Evolutionary conservation across 2,329 filamentous ascomycete genomes (phyloP), one percentile per base, ranked within the genome.

Genomic region (Cordyceps cateniannulata): DNA sequence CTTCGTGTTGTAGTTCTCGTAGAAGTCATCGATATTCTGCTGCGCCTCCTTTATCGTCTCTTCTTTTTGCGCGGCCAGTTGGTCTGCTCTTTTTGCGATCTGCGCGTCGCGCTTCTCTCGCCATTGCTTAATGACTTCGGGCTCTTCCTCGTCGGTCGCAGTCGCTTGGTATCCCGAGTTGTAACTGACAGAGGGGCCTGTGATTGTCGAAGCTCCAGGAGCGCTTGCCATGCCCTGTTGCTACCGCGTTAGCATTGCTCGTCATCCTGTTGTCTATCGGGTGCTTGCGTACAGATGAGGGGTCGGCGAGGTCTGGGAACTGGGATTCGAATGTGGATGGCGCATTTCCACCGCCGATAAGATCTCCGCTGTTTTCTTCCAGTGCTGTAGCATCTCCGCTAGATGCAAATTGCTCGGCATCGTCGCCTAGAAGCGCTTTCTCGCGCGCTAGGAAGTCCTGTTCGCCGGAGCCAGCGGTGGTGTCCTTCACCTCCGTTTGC

Each of bases 1-100:
- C 80, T 97, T 96, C 75, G 89, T 87, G 80, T 98, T 98, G 81
- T 99, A 99, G 77, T 96, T 97, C 72, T 97, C 93, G 81, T 99
- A 99, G 78, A 98, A 99, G 74, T 97, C 95, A 73, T 99, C 95
- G 65, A 99, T 96, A 74, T 96, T 95, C 73, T 93, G 85, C 71
- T 92, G 91, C 12, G 95, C 95, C 68, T 95, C 91, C 73, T 91
- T 86, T 71, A 97, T 79, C 1, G 92, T 97, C 73, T 93, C 87
- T 64, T 85, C 84, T 73, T 95, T 95, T 77, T 93, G 91, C 66
- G 85, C 81, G 47, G 86, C 85, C 59, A 93, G 93, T 66, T 93
- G 85, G 74, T 96, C 87, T 65, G 91, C 88, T 69, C 93, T 90
- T 75, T 93, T 92, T 68, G 88, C 81, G 66, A 96, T 88, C 71